Evolutionary conservation across 306 rosid genomes (phyloP), one percentile per base, ranked within the genome.

Genomic region (Casuarina glauca): DNA sequence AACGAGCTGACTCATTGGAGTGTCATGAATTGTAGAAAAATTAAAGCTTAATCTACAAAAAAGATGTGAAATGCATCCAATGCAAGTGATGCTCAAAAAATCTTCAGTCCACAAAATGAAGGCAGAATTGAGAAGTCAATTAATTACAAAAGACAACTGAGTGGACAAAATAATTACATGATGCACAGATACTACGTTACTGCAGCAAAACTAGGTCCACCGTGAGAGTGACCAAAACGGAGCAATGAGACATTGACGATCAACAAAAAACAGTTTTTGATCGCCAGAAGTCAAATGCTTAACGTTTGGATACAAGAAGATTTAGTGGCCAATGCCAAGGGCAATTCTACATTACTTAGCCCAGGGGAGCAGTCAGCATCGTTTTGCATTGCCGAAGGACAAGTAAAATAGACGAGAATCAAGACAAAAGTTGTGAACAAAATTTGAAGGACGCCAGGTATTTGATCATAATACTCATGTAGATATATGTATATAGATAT

Each of bases 21-120:
- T 68, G 42, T 52, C 63, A 84, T 52, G 74, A 70, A 38, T 5
- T 49, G 19, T 11, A 49, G 13, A 60, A 46, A 77, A 51, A 45
- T 72, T 63, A 38, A 46, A 64, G 49, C 49, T 39, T 41, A 49
- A 9, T 20, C 38, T 57, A 57, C 36, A 57, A 57, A 12, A 57
- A 57, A 20, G 32, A 58, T 20, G 4, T 9, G 13, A 26, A 26
- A 20, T 4, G 26, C 4, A 3, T 26, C 12, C 39, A 26, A 9
- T 3, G 26, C 17, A n/a, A 66, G 32, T 48, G 8, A 39, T 36
- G 17, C 3, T 42, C 6, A 15, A 11, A 19, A 8, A 62, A 36
- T 38, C 42, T 62, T 62, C 19, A 62, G 69, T 62, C 69, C 69
- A 36, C 69, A 58, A 58, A 9, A 58, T 35, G 64, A 26, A 26